A percentile compares a stretch with the other conserved stretches of the same genome.
Evolutionary conservation across 768 basidiomycete species (phyloP).

Genomic region (Trametes meyenii): DNA sequence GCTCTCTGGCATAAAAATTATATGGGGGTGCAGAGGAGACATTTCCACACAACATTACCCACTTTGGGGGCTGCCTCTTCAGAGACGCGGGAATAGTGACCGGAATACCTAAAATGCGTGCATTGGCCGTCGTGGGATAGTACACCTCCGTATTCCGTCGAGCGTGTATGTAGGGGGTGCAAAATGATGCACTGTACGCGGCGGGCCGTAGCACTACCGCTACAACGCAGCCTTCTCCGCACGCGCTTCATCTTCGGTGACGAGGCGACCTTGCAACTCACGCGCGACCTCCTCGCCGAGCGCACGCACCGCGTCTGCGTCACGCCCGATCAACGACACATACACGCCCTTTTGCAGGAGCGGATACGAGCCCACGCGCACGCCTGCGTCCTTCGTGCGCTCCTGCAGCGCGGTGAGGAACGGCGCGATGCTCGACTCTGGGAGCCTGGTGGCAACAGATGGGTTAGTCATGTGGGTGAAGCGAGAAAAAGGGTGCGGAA

Average conservation of each 20-base stretch:
- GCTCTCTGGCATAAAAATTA: too few relatives aligned
- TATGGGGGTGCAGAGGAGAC: too few relatives aligned
- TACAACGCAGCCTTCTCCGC: constrained; percentile 30
- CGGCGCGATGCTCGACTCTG: constrained; percentile 87
- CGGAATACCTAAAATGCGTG: too few relatives aligned
- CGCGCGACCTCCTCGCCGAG: constrained; percentile 66
- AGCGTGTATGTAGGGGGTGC: too few relatives aligned
- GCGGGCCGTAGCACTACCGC: neutral
- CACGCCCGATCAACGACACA: constrained; percentile 58
- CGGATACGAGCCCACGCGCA: constrained; percentile 84
- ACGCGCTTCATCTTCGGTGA: constrained; percentile 69
- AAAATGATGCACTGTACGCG: neutral
- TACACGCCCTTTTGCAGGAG: constrained; percentile 61
- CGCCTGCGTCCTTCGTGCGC: constrained; percentile 70
- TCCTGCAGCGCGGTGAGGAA: constrained; percentile 79
- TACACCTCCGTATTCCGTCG: too few relatives aligned
- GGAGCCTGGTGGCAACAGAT: constrained; percentile 45
- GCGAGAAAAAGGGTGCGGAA: neutral
- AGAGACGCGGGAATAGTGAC: too few relatives aligned
- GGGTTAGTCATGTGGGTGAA: neutral
- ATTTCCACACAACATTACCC: too few relatives aligned
- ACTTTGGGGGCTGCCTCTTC: too few relatives aligned
- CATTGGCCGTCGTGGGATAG: too few relatives aligned
- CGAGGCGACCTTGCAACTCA: constrained; percentile 58
- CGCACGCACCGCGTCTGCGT: constrained; percentile 50